Evolutionary conservation across 129 eudicot genomes (phyloP), one percentile per base, ranked within the genome.

Genomic region (Lactuca saligna): DNA sequence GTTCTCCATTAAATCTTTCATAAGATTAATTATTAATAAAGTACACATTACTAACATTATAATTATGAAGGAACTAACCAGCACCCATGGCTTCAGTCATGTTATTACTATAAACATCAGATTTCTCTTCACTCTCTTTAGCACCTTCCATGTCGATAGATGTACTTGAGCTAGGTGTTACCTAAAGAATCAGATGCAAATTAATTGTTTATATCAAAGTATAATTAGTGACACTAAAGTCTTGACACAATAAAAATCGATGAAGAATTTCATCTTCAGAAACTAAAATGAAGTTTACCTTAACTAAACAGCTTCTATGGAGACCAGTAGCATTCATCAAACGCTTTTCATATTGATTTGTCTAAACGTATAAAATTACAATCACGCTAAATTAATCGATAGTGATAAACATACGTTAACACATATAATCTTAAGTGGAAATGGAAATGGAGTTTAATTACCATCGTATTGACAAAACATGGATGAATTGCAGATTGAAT

Each of bases 31-130:
- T 13, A 35, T 20, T 20, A 20, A 7, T 20, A 20, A 7, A 33
- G 39, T 17, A 57, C 5, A 65, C 4, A 56, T 55, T 33, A 44
- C 29, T 25, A 25, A 25, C 29, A 25, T 25, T 25, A 25, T 16
- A 66, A 66, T 57, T 9, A 46, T 65, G 29, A 58, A 66, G 79
- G 32, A 44, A 80, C 91, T 78, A 76, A 92, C 98, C 96, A 75
- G 98, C 96, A 69, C 98, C 98, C 98, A 92, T 92, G 48, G 98
- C 98, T 80, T 86, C 91, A 71, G 98, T 92, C 98, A 92, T 92
- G 81, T 81, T 86, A 55, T 70, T 82, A 79, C 96, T 92, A 72
- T 92, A 92, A 61, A 77, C 67, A 3, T 92, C 95, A 68, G 98
- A 92, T 83, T 78, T 92, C 76, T 82, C 91, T 14, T 84, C 90